Base-by-base conservation (phyloP, 2,329 filamentous ascomycete genomes). In the Drechmeria coniospora region DNA sequence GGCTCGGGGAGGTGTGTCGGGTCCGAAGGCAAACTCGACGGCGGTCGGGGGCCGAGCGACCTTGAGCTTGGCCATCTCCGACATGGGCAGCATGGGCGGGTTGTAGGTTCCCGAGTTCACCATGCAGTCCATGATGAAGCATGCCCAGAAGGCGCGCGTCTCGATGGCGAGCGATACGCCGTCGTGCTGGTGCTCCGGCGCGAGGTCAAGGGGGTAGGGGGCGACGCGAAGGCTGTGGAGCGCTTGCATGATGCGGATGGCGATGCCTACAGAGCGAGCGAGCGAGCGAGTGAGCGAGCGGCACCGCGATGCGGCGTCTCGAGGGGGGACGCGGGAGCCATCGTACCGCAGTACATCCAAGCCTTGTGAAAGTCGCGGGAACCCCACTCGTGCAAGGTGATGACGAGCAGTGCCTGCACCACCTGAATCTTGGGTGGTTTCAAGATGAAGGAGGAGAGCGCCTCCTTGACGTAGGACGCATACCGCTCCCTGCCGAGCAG, bases 71-170 rank as follows among this genome's bases (percentile, higher is more conserved):
- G 38, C 31, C 48, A 54, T 52, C 8, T 52, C 46, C 0, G 40
- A 37, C 35, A 54, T 44, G 4, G 49, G 46, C 0, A 56, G 41
- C 42, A 54, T 51, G 4, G 47, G 49, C 0, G 51, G 49, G 6
- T 52, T 51, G 15, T 54, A 54, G 0, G 49, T 56, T 0, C 55
- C 56, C 2, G 54, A 59, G 21, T 54, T 54, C 21, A 61, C 47
- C 27, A 58, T 51, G 8, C 56, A 53, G 31, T 60, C 56, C 45
- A 61, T 52, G 17, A 62, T 50, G 29, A 59, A 59, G 33, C 57
- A 61, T 0, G 50, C 50, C 58, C 58, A 61, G 23, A 57, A 59
- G 0, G 56, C 58, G 1, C 57, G 38, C 3, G 51, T 54, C 21
- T 56, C 47, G 4, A 53, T 47, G 0, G 50, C 45, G 0, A 41